Base-by-base conservation (phyloP, 495 filamentous ascomycete species). In the Pyronema omphalodes region DNA sequence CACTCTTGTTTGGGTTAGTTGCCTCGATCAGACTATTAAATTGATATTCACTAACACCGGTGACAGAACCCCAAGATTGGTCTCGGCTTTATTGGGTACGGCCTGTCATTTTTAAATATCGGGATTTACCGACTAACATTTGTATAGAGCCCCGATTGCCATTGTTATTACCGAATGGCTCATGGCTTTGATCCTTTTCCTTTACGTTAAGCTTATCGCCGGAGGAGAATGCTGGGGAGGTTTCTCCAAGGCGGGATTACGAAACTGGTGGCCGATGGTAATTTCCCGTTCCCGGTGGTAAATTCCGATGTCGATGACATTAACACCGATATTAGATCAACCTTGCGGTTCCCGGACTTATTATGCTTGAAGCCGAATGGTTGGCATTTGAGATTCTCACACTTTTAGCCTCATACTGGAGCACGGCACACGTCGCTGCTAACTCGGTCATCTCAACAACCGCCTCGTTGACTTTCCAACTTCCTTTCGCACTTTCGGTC, bases 341-440 rank as follows among this genome's bases (percentile, higher is more conserved):
- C 50, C 80, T 95, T 12, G 86, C 88, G 0, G 66, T 94, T 14
- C 88, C 82, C 0, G 88, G 88, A 3, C 76, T 94, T 63, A 67
- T 93, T 41, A 94, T 94, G 86, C 83, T 96, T 1, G 81, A 91
- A 65, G 88, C 88, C 6, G 89, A 94, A 64, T 89, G 79, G 67
- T 74, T 93, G 5, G 85, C 85, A 14, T 88, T 91, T 59, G 85
- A 88, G 44, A 74, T 88, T 39, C 66, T 91, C 44, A 88, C 84
- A 0, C 71, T 91, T 9, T 76, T 77, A 6, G 76, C 82, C 0
- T 79, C 78, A 14, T 81, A 82, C 54, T 77, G 88, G 49, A 80
- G 79, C 17, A 82, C 81, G 0, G 73, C 76, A 1, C 74, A 77
- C 39, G 71, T 91, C 7, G 79, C 79, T 14, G 79, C 79, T 3